phyloP scores from a whole-genome alignment of 2,329 filamentous ascomycete genomes.

The Lizonia empirigonia region DNA sequence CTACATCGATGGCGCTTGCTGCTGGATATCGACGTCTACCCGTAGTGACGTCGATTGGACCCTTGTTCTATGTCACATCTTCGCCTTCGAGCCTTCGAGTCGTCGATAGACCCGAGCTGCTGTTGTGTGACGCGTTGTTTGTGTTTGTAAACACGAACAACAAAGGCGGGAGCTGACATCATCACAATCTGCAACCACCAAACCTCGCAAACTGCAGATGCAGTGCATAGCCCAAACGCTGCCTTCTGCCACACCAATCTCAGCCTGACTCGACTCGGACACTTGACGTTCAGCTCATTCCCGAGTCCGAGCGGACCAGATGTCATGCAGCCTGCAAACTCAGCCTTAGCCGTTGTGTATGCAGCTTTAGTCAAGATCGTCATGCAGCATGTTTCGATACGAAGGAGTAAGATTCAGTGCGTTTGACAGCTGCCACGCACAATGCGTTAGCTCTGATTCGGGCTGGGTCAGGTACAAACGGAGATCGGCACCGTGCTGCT shows the following conservation, averaged over 20 bases:
- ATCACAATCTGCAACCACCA: not conserved
- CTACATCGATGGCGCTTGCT: slow-evolving; percentile 7
- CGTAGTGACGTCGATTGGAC: not conserved
- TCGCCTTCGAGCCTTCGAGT: not conserved
- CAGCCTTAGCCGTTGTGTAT: slow-evolving; percentile 15
- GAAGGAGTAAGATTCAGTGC: slow-evolving; percentile 6
- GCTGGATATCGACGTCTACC: not conserved
- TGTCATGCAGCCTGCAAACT: slow-evolving; percentile 10
- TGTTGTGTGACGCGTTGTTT: slow-evolving; percentile 10
- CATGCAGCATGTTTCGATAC: slow-evolving; percentile 9
- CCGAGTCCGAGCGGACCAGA: slow-evolving; percentile 5
- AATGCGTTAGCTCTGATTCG: slow-evolving; percentile 2
- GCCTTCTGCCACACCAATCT: slow-evolving; percentile 2
- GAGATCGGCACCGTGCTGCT: slow-evolving; percentile 6
- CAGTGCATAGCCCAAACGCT: slow-evolving; percentile 3
- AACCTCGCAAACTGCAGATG: not conserved
- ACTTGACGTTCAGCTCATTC: slow-evolving; percentile 4
- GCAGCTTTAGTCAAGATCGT: slow-evolving; percentile 2
- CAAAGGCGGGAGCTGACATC: slow-evolving; percentile 10
- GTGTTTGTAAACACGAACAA: slow-evolving; percentile 15
- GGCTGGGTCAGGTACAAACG: slow-evolving; percentile 14
- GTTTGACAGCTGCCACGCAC: slow-evolving; percentile 8
- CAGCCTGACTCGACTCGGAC: not conserved
- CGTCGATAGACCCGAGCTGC: not conserved
- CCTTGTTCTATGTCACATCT: not conserved